A percentile compares a stretch with the other conserved stretches of the same genome.
phyloP scores from a whole-genome alignment of 75 land plant species.

The Ceratopteris richardii region DNA sequence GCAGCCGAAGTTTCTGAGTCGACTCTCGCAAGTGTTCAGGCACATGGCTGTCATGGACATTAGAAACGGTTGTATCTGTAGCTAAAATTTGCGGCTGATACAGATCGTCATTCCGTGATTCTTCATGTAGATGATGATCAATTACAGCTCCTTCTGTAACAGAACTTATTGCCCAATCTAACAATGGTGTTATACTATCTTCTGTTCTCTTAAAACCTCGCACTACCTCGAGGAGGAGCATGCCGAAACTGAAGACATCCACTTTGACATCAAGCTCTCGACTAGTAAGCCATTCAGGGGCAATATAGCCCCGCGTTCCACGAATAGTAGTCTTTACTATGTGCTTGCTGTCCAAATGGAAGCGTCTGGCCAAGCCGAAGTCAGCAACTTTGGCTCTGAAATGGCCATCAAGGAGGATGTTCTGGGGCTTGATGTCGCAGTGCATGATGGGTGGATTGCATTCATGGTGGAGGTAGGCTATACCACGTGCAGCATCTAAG shows the following conservation, averaged over 20 bases:
- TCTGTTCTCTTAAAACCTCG: constrained; percentile 12
- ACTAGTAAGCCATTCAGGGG: constrained; percentile 23
- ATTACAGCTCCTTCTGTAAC: constrained; percentile 6
- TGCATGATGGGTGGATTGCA: constrained; percentile 26
- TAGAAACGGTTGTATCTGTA: constrained; percentile 1
- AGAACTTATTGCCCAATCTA: background rate
- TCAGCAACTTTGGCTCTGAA: constrained; percentile 21
- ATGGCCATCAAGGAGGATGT: constrained; percentile 21
- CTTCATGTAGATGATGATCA: background rate
- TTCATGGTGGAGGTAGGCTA: constrained; percentile 26
- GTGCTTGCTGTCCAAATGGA: background rate
- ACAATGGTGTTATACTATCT: background rate
- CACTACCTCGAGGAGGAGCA: constrained; percentile 17
- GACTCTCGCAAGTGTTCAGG: background rate
- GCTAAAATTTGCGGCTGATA: background rate
- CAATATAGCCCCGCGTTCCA: constrained; percentile 21
- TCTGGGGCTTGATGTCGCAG: constrained; percentile 29
- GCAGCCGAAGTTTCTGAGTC: background rate
- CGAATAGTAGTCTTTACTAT: constrained; percentile 4
- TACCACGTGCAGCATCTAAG: constrained; percentile 24
- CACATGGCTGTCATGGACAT: background rate
- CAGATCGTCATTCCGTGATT: no score
- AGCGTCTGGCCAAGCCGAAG: constrained; percentile 25
- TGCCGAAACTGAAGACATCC: constrained; percentile 31
- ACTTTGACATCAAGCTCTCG: constrained; percentile 4